phyloP scores from a whole-genome alignment of 2,329 filamentous ascomycete species.

The Periconia macrospinosa region DNA sequence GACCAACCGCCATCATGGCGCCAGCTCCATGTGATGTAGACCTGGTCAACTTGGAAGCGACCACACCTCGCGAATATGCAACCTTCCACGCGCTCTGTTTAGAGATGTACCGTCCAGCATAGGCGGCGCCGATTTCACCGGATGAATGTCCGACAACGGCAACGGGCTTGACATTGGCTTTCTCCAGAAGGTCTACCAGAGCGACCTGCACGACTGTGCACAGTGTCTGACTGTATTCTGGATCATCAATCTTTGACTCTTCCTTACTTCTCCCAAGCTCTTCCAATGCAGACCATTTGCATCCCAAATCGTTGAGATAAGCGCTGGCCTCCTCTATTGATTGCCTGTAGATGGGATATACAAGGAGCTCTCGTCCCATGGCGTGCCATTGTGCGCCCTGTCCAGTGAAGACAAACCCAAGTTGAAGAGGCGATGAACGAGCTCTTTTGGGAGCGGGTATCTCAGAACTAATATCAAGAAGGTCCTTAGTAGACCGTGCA shows the following conservation, averaged over 20 bases:
- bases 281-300: conserved; percentile 1
- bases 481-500: background rate
- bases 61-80: conserved; percentile 6
- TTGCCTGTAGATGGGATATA: conserved; percentile 8
- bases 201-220: conserved; percentile 24
- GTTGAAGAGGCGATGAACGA: background rate
- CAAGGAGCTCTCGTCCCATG: conserved; percentile 19
- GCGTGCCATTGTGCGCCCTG: conserved; percentile 25
- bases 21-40: conserved; percentile 6
- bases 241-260: background rate
- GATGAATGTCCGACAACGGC: conserved; percentile 32
- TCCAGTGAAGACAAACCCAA: conserved; percentile 28
- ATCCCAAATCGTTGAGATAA: conserved; percentile 3
- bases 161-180: conserved; percentile 8
- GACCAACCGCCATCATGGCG: conserved; percentile 30
- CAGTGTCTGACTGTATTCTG: conserved; percentile 17
- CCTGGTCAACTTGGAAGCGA: background rate
- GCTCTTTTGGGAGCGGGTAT: background rate
- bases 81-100: conserved; percentile 5
- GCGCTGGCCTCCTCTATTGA: background rate
- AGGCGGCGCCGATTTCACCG: conserved; percentile 39
- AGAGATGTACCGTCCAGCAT: conserved; percentile 11
- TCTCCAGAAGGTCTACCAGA: conserved; percentile 22
- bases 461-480: background rate
- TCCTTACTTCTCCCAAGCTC: background rate